Evolutionary conservation across 2,329 filamentous ascomycete genomes (phyloP), one percentile per base, ranked within the genome.

Genomic region (Diaporthe sp.): DNA sequence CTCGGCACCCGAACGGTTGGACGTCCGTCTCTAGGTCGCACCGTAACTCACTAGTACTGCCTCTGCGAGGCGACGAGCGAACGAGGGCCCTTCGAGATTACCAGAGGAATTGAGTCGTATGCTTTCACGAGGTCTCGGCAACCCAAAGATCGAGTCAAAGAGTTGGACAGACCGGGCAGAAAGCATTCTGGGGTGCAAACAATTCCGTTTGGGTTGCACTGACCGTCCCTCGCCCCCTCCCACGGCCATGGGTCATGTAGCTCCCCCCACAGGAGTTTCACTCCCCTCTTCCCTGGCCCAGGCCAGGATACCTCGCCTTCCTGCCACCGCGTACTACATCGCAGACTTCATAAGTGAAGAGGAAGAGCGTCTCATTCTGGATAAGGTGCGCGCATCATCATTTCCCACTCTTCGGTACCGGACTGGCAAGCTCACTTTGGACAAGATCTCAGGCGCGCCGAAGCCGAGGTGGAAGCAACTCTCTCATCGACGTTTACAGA

Each of bases 401-500:
- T 63, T 30, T 32, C 53, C 53, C 47, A 25, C 15, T 22, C 25
- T 30, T 30, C 32, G 4, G n/a, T 2, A 5, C 63, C n/a, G n/a
- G 63, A 44, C 63, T 53, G 44, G 55, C 37, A 22, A 32, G 63
- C 73, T 75, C 50, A 75, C 17, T 85, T 78, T 68, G 73, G n/a
- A 66, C 78, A 87, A 83, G 88, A 90, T 93, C 78, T 85, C 86
- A 69, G 86, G 89, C 58, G 92, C 91, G 0, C 93, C 94, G 35
- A 92, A 92, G 76, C 92, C 94, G 35, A 90, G 92, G 81, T 99
- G 97, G 96, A 96, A 94, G 76, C 89, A 93, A 66, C 92, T 99
- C 72, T 91, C 93, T n/a, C 94, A 95, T 82, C 94, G 97, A 72
- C 93, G 96, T 55, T 90, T 99, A 0, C 96, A 98, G 87, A 94